Evolutionary conservation across 192 early-diverging fungal species (phyloP).

Genomic region (Coemansia sp.): DNA sequence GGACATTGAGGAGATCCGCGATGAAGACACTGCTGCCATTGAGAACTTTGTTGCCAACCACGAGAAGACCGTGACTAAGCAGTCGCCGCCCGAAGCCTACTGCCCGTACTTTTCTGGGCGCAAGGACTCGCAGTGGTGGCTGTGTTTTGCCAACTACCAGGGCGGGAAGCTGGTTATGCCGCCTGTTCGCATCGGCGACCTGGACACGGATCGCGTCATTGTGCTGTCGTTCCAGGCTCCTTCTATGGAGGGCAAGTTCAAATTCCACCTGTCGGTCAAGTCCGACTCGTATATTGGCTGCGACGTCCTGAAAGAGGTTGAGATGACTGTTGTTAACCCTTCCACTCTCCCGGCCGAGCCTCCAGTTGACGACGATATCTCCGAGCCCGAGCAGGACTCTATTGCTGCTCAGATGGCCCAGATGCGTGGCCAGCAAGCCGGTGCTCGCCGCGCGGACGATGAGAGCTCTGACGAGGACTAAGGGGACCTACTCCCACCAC

Average conservation of each 20-base stretch:
- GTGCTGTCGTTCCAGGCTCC: conserved; percentile 94
- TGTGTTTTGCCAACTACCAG: conserved; percentile 83
- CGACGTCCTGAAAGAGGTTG: conserved; percentile 77
- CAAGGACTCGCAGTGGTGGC: conserved; percentile 88
- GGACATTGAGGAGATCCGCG: conserved; percentile 51
- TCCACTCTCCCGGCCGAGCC: conserved; percentile 71
- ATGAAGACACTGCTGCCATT: conserved; percentile 38
- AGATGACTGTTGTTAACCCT: conserved; percentile 70
- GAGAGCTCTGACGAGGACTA: conserved; percentile 58
- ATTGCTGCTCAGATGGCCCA: conserved; percentile 94
- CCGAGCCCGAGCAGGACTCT: conserved; percentile 93
- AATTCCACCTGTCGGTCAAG: conserved; percentile 81
- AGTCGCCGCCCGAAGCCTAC: conserved; percentile 46
- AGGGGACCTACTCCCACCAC: neutral
- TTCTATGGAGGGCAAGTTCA: conserved; percentile 76
- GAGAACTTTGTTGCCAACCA: conserved; percentile 38
- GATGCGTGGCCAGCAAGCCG: conserved; percentile 71
- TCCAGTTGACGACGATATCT: conserved; percentile 83
- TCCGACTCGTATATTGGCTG: conserved; percentile 84
- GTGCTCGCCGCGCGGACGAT: conserved; percentile 35
- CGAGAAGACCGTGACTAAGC: conserved; percentile 23
- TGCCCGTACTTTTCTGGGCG: conserved; percentile 56
- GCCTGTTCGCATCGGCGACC: conserved; percentile 74
- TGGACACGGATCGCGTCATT: conserved; percentile 64
- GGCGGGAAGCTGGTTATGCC: conserved; percentile 79